Base-by-base conservation (phyloP, 371 early-diverging fungal genomes). In the Conidiobolus incongruus region DNA sequence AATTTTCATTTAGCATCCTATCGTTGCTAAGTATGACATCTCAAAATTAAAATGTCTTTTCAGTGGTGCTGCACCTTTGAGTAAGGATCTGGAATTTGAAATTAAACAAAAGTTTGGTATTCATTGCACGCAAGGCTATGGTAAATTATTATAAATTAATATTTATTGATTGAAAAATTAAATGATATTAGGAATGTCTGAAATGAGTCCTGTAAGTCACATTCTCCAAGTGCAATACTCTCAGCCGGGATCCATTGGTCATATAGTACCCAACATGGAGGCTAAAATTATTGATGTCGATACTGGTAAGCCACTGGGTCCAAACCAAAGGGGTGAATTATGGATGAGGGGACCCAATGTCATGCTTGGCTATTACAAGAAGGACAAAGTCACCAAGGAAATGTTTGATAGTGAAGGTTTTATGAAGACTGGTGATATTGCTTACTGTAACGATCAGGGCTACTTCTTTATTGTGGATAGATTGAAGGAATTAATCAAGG, bases 351-450 rank as follows among this genome's bases (percentile, higher is more conserved):
- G 47, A 5, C 47, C 47, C 5, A 39, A 46, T 15, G 29, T 66
- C 24, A 68, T 70, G 70, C 50, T 62, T 45, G 75, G 75, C 0
- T 76, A 81, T 38, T 55, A 70, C 23, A 69, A 76, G 40, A 73
- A 72, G 35, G 57, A 62, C 16, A 50, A 74, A 41, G 85, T 78
- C 0, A 82, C 82, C 0, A 53, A 53, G 11, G 72, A 63, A 1
- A 68, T 75, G 0, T 70, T 89, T 44, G 76, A 75, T 39, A 4
- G 47, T 0, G 70, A 73, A 20, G 81, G 80, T 0, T 89, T 73
- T 63, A 55, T 86, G 51, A 77, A 73, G 32, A 84, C 83, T 0
- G 89, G 86, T n/a, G 92, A 92, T 49, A 56, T 89, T 16, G 87
- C 69, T 1, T 53, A 64, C 2, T 65, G 76, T 12, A 74, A 75